Percentiles rank a stretch among this genome's conserved stretches.
These are phyloP conservation scores for Corymbia maculata DNA, from an alignment of 345 rosid species.

Conservation along the genomic window DNA sequence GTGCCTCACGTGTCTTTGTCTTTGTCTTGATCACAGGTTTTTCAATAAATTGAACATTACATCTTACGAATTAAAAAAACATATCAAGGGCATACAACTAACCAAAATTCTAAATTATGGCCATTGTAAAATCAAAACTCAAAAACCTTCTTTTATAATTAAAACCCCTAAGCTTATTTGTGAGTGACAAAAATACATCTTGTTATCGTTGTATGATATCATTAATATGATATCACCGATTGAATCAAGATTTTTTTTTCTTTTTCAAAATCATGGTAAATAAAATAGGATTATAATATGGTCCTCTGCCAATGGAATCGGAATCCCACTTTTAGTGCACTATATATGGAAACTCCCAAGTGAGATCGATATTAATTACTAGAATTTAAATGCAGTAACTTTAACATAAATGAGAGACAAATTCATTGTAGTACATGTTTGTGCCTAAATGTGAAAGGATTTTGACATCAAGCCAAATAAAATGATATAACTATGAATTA, in stretches of 20 bases:
- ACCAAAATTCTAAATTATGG: neutral
- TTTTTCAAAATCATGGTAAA: too few species aligned
- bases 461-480: too few species aligned
- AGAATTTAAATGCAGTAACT: too few species aligned
- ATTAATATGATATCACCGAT: neutral
- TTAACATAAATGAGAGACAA: too few species aligned
- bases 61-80: neutral
- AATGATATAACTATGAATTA: too few species aligned
- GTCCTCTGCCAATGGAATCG: too few species aligned
- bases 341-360: too few species aligned
- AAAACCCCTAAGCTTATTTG: neutral
- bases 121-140: neutral
- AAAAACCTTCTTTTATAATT: neutral
- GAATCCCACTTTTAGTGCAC: too few species aligned
- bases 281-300: too few species aligned
- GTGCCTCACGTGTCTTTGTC: neutral
- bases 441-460: too few species aligned
- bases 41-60: neutral
- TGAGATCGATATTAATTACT: too few species aligned
- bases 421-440: too few species aligned
- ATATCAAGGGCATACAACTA: neutral
- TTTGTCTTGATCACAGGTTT: neutral
- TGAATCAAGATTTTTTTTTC: neutral
- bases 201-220: neutral
- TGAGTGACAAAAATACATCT: neutral